Percentiles rank a stretch among this genome's conserved stretches.
These are phyloP conservation scores for Endothia cerciana DNA, from an alignment of 2,329 filamentous ascomycete genomes.

Conservation along the genomic window DNA sequence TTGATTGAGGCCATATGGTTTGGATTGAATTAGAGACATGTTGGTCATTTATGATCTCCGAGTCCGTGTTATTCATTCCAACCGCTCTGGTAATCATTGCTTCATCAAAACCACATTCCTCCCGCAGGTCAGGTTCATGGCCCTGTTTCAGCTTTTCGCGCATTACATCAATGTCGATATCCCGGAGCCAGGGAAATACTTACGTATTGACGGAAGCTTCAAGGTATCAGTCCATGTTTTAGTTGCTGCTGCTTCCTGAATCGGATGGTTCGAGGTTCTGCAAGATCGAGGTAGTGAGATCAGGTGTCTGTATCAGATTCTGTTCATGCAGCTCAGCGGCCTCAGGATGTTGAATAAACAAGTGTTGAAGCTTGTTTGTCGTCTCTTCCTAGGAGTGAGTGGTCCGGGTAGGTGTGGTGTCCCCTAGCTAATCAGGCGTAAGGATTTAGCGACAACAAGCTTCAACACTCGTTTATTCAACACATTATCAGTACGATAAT, in stretches of 20 bases:
- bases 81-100: slow-evolving; percentile 1
- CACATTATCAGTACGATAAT: too few relatives aligned
- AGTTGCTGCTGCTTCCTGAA: background rate
- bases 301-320: background rate
- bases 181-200: background rate
- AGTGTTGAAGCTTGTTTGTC: too few relatives aligned
- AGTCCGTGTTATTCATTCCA: slow-evolving; percentile 17
- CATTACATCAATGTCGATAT: background rate
- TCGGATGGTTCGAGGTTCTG: background rate
- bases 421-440: too few relatives aligned
- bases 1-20: background rate
- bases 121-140: background rate
- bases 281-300: background rate
- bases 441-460: too few relatives aligned
- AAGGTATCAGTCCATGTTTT: background rate
- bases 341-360: too few relatives aligned
- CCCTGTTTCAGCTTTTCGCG: background rate
- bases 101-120: background rate
- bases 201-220: background rate
- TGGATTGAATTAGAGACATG: background rate
- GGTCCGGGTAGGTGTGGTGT: too few relatives aligned
- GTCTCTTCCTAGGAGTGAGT: too few relatives aligned
- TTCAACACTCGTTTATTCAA: too few relatives aligned
- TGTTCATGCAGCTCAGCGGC: background rate
- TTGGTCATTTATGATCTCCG: background rate